phyloP scores from a whole-genome alignment of 495 filamentous ascomycete genomes.

The Polyplosphaeria fusca region DNA sequence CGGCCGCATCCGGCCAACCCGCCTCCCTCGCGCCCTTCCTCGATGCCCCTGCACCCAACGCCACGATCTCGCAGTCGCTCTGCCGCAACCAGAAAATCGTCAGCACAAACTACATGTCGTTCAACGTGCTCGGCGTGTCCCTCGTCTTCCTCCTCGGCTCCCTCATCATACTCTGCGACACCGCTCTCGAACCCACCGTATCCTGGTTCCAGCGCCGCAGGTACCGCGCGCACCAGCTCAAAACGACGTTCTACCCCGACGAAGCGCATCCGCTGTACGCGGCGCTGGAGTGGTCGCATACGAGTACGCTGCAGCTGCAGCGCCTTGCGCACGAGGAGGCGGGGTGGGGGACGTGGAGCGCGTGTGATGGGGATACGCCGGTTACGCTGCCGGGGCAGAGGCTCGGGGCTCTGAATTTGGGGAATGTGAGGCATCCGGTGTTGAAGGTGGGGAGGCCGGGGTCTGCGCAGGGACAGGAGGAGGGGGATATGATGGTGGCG shows the following conservation, averaged over 20 bases:
- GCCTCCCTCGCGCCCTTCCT: not conserved
- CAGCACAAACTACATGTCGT: constrained; percentile 10
- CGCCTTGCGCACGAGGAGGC: constrained; percentile 23
- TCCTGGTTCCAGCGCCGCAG: constrained; percentile 8
- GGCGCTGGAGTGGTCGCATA: constrained; percentile 12
- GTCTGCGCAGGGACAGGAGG: not conserved
- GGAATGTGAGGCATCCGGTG: constrained; percentile 1
- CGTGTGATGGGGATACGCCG: constrained; percentile 1
- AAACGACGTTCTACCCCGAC: not conserved
- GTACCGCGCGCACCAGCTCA: not conserved
- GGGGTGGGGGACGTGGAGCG: constrained; percentile 1
- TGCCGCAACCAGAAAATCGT: constrained; percentile 27
- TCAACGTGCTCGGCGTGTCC: constrained; percentile 19
- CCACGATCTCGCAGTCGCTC: not conserved
- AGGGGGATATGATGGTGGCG: not conserved
- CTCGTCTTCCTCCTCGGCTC: constrained; percentile 14
- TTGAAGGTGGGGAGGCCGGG: not conserved
- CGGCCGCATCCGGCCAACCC: not conserved
- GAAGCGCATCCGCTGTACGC: constrained; percentile 4
- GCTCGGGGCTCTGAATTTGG: not conserved
- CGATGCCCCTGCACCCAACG: not conserved
- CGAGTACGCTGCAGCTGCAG: constrained; percentile 16
- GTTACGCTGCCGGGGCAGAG: not conserved
- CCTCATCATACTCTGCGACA: constrained; percentile 18
- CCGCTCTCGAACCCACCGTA: not conserved